These are phyloP conservation scores for Phycomyces blakesleeanus DNA, from an alignment of 192 early-diverging fungal genomes.

Conservation along the genomic window DNA sequence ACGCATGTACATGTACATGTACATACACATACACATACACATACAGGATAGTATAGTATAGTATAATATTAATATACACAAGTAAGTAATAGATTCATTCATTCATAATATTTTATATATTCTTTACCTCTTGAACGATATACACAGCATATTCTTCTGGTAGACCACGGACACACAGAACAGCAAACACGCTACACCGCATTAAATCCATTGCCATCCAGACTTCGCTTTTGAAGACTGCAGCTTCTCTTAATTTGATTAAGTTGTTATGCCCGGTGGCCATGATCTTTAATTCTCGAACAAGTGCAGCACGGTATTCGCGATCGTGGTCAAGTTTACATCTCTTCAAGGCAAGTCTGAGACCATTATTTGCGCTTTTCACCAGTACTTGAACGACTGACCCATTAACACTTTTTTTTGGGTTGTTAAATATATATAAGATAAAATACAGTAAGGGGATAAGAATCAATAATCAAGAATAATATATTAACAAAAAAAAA, in stretches of 20 bases:
- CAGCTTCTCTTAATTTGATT: slow-evolving; percentile 30
- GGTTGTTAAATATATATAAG: too few relatives aligned
- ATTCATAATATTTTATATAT: background rate
- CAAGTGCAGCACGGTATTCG: slow-evolving; percentile 31
- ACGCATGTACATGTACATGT: too few relatives aligned
- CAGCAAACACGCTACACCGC: slow-evolving; percentile 36
- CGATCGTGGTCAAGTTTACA: slow-evolving; percentile 33
- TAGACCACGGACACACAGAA: slow-evolving; percentile 25
- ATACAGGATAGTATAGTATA: too few relatives aligned
- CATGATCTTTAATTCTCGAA: slow-evolving; percentile 39
- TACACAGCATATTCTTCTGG: slow-evolving; percentile 35
- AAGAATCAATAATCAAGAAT: too few relatives aligned
- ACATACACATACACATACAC: too few relatives aligned
- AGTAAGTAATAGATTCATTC: too few relatives aligned
- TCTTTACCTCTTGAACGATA: slow-evolving; percentile 28
- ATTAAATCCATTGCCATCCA: slow-evolving; percentile 44
- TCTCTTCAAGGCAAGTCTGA: slow-evolving; percentile 30
- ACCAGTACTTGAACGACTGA: slow-evolving; percentile 29
- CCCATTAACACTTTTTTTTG: slow-evolving; percentile 27
- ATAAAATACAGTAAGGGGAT: too few relatives aligned
- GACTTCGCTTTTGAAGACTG: slow-evolving; percentile 24
- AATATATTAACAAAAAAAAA: too few relatives aligned
- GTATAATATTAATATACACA: too few relatives aligned
- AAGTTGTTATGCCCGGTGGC: slow-evolving; percentile 28
- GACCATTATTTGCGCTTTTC: background rate